phyloP scores from a whole-genome alignment of 108 stramenopile species.

The Cyclotella kingstonii region DNA sequence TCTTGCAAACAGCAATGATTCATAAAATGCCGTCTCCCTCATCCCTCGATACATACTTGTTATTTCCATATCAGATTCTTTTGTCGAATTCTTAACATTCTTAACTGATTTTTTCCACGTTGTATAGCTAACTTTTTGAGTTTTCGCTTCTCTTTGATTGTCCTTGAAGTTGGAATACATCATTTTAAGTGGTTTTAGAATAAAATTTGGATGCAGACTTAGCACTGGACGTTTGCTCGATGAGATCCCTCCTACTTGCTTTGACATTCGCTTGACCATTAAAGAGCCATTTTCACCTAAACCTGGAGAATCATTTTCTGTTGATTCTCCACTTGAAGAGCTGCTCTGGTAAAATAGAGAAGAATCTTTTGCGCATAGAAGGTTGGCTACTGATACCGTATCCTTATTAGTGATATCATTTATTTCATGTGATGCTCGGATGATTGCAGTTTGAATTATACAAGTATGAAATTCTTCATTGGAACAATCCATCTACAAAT shows the following conservation, averaged over 20 bases:
- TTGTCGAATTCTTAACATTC: not conserved
- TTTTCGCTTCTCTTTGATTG: not conserved
- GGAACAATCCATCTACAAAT: slow-evolving; percentile 23
- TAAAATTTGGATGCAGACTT: slow-evolving; percentile 57
- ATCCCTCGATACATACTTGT: slow-evolving; percentile 65
- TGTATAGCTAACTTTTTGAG: not conserved
- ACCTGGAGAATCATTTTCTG: slow-evolving; percentile 3
- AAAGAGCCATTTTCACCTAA: not conserved
- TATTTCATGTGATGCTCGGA: not conserved
- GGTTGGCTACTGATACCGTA: not conserved
- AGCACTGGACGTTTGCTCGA: slow-evolving; percentile 57
- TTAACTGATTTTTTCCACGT: not conserved
- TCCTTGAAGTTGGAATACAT: not conserved
- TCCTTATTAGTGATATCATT: not conserved
- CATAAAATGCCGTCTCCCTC: slow-evolving; percentile 83
- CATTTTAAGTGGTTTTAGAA: slow-evolving; percentile 70
- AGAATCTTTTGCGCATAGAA: not conserved
- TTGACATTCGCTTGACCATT: slow-evolving; percentile 35
- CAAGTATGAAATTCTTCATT: slow-evolving; percentile 8
- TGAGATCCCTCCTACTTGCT: slow-evolving; percentile 69
- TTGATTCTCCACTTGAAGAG: slow-evolving; percentile 1
- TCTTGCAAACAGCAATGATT: slow-evolving; percentile 43
- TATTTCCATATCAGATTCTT: slow-evolving; percentile 6
- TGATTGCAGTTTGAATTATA: slow-evolving; percentile 22
- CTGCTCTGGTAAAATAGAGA: not conserved